A percentile compares a stretch with the other conserved stretches of the same genome.
Evolutionary conservation across 2,329 filamentous ascomycete genomes (phyloP).

Genomic region (Aureobasidium leucospermi): DNA sequence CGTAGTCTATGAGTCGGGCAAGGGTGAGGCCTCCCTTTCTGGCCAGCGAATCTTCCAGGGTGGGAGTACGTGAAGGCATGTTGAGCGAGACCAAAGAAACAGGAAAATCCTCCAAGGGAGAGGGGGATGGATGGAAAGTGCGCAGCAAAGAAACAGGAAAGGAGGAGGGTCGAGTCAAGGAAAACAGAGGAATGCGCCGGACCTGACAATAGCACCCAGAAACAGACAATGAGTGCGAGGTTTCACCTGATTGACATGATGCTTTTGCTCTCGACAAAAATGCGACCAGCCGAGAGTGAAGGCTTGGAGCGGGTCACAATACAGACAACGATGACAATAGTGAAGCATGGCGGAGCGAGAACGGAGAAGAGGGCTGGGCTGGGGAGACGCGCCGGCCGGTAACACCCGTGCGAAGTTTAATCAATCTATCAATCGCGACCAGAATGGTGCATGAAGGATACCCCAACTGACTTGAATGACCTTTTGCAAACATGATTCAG

Average conservation of each 20-base stretch:
- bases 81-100: not conserved
- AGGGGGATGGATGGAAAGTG: not conserved
- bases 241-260: slow-evolving; percentile 10
- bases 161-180: not conserved
- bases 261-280: not conserved
- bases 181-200: slow-evolving; percentile 13
- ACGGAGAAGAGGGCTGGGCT: not conserved
- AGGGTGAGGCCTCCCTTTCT: slow-evolving; percentile 73
- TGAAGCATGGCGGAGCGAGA: not conserved
- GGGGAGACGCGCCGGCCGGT: not conserved
- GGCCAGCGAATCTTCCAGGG: slow-evolving; percentile 38
- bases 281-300: not conserved
- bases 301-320: not conserved
- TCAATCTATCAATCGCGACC: not conserved
- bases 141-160: not conserved
- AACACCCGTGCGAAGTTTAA: slow-evolving; percentile 1
- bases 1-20: slow-evolving; percentile 82
- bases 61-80: slow-evolving; percentile 22
- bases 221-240: slow-evolving; percentile 4
- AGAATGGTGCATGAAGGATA: not conserved
- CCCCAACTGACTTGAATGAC: not conserved
- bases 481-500: slow-evolving; percentile 64
- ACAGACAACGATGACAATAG: not conserved
- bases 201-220: slow-evolving; percentile 10
- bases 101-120: not conserved